Percentiles rank a stretch among this genome's conserved stretches.
phyloP scores from a whole-genome alignment of 306 rosid genomes.

The Benincasa hispida region DNA sequence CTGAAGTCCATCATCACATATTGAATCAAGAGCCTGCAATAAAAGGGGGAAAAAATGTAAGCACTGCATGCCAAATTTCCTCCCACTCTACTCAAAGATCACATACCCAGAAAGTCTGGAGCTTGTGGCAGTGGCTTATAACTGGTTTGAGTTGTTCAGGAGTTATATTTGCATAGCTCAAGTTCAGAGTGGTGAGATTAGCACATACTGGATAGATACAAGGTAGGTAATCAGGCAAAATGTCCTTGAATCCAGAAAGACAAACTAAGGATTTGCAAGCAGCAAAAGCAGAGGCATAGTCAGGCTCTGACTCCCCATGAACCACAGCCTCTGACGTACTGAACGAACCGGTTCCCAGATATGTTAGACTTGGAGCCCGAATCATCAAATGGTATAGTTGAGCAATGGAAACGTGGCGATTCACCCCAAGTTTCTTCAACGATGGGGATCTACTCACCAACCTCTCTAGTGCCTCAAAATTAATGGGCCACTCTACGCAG shows the following conservation, averaged over 20 bases:
- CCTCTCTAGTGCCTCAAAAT: slow-evolving; percentile 70
- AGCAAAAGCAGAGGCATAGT: slow-evolving; percentile 49
- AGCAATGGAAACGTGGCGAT: slow-evolving; percentile 38
- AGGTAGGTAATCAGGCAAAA: slow-evolving; percentile 41
- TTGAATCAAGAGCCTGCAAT: slow-evolving; percentile 62
- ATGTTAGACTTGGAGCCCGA: slow-evolving; percentile 63
- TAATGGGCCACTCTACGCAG: slow-evolving; percentile 44
- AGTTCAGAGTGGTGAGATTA: slow-evolving; percentile 58
- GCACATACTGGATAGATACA: slow-evolving; percentile 53
- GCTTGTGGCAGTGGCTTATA: slow-evolving; percentile 53
- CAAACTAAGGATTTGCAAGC: slow-evolving; percentile 71
- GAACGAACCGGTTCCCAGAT: slow-evolving; percentile 66
- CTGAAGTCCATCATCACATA: slow-evolving; percentile 76
- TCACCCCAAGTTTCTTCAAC: slow-evolving; percentile 64
- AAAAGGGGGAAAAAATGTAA: slow-evolving; percentile 6
- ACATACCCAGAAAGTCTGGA: slow-evolving; percentile 66
- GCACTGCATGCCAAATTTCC: slow-evolving; percentile 3
- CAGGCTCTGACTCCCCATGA: slow-evolving; percentile 45
- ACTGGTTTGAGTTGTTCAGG: slow-evolving; percentile 52
- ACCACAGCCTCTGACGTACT: slow-evolving; percentile 22
- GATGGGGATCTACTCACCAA: slow-evolving; percentile 72
- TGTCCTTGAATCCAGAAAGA: slow-evolving; percentile 76
- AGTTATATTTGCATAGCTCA: slow-evolving; percentile 55
- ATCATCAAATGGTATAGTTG: slow-evolving; percentile 44
- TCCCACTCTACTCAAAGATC: not conserved